Conservation (phyloP, 441 rosid species). For the Brassica balearica region DNA sequence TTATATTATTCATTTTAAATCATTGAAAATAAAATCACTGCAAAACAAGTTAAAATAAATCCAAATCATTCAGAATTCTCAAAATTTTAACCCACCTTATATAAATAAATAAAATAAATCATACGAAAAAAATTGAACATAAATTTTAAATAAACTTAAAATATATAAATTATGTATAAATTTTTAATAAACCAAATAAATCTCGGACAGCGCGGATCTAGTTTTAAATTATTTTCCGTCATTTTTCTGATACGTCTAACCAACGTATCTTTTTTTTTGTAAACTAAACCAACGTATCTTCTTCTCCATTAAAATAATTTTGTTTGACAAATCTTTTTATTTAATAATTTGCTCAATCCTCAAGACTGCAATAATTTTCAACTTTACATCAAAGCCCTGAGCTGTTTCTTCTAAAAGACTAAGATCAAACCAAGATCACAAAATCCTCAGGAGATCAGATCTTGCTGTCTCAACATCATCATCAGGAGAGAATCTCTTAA, state of each 20-base stretch:
- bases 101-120: too few relatives aligned
- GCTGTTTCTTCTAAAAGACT: conserved; percentile 53
- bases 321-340: neutral
- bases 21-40: too few relatives aligned
- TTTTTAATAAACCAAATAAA: too few relatives aligned
- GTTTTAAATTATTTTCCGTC: too few relatives aligned
- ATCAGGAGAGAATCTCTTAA: conserved; percentile 14
- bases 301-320: conserved; percentile 25
- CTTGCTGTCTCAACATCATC: conserved; percentile 27
- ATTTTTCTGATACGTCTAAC: conserved; percentile 34
- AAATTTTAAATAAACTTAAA: too few relatives aligned
- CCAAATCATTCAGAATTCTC: too few relatives aligned
- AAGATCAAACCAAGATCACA: conserved; percentile 41
- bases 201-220: too few relatives aligned
- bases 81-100: too few relatives aligned
- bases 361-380: conserved; percentile 49
- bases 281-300: conserved; percentile 50
- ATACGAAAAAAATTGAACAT: too few relatives aligned
- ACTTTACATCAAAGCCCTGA: conserved; percentile 78
- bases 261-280: conserved; percentile 44
- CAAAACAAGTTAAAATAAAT: too few relatives aligned
- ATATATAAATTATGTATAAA: too few relatives aligned
- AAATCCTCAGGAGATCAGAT: conserved; percentile 62
- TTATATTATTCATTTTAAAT: too few relatives aligned
- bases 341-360: conserved; percentile 27